phyloP scores from a whole-genome alignment of 495 filamentous ascomycete genomes.

The Annulohypoxylon moriforme region DNA sequence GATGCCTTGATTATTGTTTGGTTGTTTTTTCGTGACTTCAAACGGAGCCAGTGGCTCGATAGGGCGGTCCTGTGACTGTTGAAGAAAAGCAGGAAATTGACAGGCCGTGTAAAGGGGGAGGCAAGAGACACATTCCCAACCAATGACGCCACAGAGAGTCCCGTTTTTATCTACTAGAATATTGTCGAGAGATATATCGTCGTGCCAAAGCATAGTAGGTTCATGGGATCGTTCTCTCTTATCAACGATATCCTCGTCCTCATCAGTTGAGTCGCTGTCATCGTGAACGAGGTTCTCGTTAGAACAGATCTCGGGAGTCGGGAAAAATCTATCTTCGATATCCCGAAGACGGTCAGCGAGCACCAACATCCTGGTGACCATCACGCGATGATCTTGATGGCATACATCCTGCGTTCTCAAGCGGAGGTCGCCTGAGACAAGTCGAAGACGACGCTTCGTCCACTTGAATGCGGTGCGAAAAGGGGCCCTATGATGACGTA shows the following conservation, averaged over 20 bases:
- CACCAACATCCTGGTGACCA: conserved; percentile 21
- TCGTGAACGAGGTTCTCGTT: neutral
- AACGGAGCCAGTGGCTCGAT: conserved; percentile 20
- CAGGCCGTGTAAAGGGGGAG: conserved; percentile 61
- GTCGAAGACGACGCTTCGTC: conserved; percentile 39
- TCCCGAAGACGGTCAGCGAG: conserved; percentile 30
- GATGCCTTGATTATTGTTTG: neutral
- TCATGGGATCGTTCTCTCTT: conserved; percentile 38
- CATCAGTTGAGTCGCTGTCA: conserved; percentile 12
- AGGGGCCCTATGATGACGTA: conserved; percentile 40
- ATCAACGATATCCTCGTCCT: conserved; percentile 23
- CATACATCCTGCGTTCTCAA: conserved; percentile 14
- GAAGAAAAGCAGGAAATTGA: conserved; percentile 59
- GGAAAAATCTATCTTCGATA: conserved; percentile 26
- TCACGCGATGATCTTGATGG: conserved; percentile 4
- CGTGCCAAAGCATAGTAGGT: conserved; percentile 57
- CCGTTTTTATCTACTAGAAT: conserved; percentile 61
- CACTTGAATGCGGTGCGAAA: conserved; percentile 47
- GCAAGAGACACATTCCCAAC: conserved; percentile 65
- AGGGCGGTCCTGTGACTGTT: conserved; percentile 32
- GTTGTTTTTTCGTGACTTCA: conserved; percentile 34
- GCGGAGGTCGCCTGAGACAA: conserved; percentile 29
- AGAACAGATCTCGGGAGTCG: conserved; percentile 13
- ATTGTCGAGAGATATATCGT: conserved; percentile 62
- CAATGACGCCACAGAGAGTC: conserved; percentile 59